phyloP scores from a whole-genome alignment of 805 yeast genomes.

The Kluyveromyces siamensis region DNA sequence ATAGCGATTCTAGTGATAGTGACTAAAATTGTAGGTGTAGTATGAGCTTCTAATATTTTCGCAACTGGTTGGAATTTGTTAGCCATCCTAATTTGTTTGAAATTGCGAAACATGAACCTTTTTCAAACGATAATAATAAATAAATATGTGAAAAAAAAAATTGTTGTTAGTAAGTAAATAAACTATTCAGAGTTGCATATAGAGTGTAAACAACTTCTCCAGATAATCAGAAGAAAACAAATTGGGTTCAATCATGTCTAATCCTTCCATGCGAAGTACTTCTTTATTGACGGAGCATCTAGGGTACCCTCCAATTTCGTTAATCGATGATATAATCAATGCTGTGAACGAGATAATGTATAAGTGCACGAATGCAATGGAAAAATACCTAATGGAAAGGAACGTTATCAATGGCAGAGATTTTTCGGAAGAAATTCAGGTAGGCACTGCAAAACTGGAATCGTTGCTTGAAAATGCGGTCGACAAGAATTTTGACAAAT shows the following conservation, averaged over 20 bases:
- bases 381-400: conserved; percentile 41
- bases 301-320: conserved; percentile 72
- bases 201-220: background rate
- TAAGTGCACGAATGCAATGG: conserved; percentile 73
- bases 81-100: too few species aligned
- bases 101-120: too few species aligned
- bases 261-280: conserved; percentile 32
- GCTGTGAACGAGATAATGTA: conserved; percentile 79
- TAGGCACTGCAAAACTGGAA: conserved; percentile 78
- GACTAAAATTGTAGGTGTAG: conserved; percentile 6
- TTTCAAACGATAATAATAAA: too few species aligned
- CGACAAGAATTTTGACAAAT: conserved; percentile 76
- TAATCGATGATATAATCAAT: conserved; percentile 81
- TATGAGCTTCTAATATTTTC: too few species aligned
- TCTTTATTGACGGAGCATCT: conserved; percentile 74
- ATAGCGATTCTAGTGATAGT: conserved; percentile 22
- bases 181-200: background rate
- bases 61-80: too few species aligned
- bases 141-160: too few species aligned
- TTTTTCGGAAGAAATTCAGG: conserved; percentile 46
- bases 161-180: background rate
- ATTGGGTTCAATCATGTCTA: conserved; percentile 20
- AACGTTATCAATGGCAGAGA: conserved; percentile 14
- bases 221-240: background rate
- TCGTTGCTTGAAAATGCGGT: conserved; percentile 64